phyloP scores from a whole-genome alignment of 805 yeast species.

The Zygoascus ofunaensis region DNA sequence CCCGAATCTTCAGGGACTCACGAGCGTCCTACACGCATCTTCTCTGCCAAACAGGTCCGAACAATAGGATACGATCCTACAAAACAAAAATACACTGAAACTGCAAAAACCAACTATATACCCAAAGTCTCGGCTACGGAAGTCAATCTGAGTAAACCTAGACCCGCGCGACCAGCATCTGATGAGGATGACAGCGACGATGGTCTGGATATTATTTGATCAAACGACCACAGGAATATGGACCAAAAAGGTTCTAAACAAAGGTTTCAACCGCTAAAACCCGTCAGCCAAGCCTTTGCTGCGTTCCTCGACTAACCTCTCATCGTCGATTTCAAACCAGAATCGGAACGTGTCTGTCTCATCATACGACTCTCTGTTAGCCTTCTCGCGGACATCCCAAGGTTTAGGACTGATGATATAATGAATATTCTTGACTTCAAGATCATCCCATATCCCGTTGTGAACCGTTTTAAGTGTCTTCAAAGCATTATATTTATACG shows the following conservation, averaged over 20 bases:
- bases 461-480: conserved; percentile 43
- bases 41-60: conserved; percentile 19
- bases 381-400: conserved; percentile 38
- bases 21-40: conserved; percentile 5
- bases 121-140: conserved; percentile 4
- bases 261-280: conserved; percentile 5
- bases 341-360: conserved; percentile 39
- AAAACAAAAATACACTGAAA: conserved; percentile 24
- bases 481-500: conserved; percentile 47
- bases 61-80: conserved; percentile 25
- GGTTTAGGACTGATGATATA: conserved; percentile 53
- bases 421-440: conserved; percentile 47
- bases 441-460: conserved; percentile 38
- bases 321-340: conserved; percentile 39
- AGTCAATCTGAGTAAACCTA: conserved; percentile 6
- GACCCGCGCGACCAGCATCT: background rate
- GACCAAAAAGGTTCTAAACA: background rate
- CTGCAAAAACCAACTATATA: conserved; percentile 28
- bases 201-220: conserved; percentile 27
- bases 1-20: background rate
- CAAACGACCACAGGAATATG: background rate
- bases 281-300: conserved; percentile 10
- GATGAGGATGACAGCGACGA: conserved; percentile 28
- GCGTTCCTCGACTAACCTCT: conserved; percentile 11
- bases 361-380: conserved; percentile 28